phyloP scores from a whole-genome alignment of 2,329 filamentous ascomycete species.

The Thielaviopsis euricoi region DNA sequence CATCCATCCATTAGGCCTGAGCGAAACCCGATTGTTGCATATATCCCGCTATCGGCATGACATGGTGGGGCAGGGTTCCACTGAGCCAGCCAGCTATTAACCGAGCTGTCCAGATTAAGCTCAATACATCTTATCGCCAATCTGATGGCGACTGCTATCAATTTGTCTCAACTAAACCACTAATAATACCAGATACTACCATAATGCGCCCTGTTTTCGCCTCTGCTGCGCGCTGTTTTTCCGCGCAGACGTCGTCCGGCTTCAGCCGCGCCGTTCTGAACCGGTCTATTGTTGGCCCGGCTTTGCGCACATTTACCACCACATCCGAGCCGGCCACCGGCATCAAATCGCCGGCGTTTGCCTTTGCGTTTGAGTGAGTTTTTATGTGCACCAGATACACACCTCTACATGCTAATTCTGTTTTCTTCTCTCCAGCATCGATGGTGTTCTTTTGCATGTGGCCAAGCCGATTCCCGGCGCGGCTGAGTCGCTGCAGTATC shows the following conservation, averaged over 20 bases:
- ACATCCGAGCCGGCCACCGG: not conserved
- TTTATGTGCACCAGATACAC: not conserved
- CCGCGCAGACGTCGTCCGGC: not conserved
- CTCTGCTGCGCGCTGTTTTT: not conserved
- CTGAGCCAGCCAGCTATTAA: not conserved
- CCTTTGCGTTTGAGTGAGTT: constrained; percentile 24
- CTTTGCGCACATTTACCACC: not conserved
- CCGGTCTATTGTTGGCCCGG: not conserved
- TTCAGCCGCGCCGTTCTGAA: not conserved
- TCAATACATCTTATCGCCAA: not conserved
- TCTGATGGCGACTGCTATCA: not conserved
- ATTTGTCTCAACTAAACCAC: not conserved
- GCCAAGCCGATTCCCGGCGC: constrained; percentile 66
- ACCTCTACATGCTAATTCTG: not conserved
- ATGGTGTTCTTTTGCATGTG: constrained; percentile 84
- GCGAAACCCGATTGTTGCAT: constrained; percentile 1
- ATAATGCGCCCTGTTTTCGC: not conserved
- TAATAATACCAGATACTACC: too few species aligned
- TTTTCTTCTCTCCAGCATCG: constrained; percentile 41
- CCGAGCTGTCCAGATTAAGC: not conserved
- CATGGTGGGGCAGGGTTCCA: not conserved
- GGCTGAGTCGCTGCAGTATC: constrained; percentile 51
- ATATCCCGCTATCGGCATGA: not conserved
- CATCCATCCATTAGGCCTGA: too few species aligned
- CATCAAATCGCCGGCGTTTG: constrained; percentile 19